These are phyloP conservation scores for Nemania serpens DNA, from an alignment of 2,329 filamentous ascomycete genomes.

Conservation along the genomic window DNA sequence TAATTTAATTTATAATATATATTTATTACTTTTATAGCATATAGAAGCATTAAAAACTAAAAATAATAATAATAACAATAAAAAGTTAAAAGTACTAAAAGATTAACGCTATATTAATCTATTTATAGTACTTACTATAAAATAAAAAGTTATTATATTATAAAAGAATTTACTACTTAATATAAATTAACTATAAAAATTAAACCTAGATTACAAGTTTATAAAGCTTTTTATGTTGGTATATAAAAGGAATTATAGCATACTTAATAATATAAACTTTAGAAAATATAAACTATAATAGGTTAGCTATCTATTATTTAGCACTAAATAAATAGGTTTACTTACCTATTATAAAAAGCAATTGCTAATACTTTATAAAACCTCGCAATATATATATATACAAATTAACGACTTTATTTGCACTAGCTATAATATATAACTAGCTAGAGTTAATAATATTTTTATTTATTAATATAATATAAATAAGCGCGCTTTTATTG, in stretches of 20 bases:
- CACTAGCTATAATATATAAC: neutral
- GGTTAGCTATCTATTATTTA: neutral
- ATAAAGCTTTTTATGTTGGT: neutral
- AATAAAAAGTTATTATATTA: neutral
- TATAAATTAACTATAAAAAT: neutral
- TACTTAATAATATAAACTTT: conserved; percentile 4
- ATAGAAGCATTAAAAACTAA: neutral
- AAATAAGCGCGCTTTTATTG: neutral
- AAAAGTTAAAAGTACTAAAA: neutral
- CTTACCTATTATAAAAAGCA: neutral
- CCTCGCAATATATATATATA: neutral
- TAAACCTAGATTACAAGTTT: conserved; percentile 1
- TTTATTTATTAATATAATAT: conserved; percentile 3
- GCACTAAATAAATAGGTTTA: neutral
- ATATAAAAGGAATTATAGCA: neutral
- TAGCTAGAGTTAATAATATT: neutral
- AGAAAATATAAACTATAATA: neutral
- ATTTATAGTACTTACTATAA: neutral
- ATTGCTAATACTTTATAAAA: neutral
- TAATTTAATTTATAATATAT: neutral
- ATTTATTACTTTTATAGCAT: neutral
- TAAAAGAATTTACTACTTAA: conserved; percentile 1
- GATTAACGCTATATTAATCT: neutral
- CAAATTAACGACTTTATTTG: conserved; percentile 3
- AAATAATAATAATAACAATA: neutral